Evolutionary conservation across 352 stramenopile species (phyloP), one percentile per base, ranked within the genome.

Genomic region (Phytophthora lateralis): DNA sequence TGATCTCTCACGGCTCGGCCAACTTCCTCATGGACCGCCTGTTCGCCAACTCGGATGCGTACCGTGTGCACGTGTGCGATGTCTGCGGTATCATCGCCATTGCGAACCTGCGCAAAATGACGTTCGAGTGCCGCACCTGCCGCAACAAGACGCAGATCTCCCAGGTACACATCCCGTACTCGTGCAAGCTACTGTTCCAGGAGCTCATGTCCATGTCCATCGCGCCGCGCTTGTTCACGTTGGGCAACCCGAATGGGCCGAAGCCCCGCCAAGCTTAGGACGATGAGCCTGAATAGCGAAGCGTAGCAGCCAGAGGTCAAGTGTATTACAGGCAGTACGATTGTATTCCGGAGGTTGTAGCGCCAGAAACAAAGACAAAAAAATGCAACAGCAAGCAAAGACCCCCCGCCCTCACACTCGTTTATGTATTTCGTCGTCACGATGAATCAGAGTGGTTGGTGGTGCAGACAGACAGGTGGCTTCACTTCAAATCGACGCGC

Each of bases 191-290:
- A 55, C 85, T 99, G 14, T 99, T 99, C 78, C 98, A 99, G 80
- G 98, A 99, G 82, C 90, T 99, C 71, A 98, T 98, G 90, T 88
- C 97, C 34, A 99, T 99, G 98, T 98, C 91, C 55, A 99, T 99
- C 73, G 96, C 95, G 48, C 97, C 98, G 38, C 90, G 97, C 34
- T 96, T 99, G 41, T 99, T 98, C 70, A 99, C 96, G 35, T 60
- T 93, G 34, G 87, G 87, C 46, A 95, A 95, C 59, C 87, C 87
- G 17, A 95, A 93, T 73, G 21, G 32, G 0, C 63, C 76, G 27
- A 87, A 86, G 57, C 63, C 75, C 44, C 78, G 80, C 30, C 67
- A 75, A 52, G 35, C 45, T 14, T 69, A 64, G 46, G 49, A n/a
- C 14, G 30, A 12, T 15, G 12, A 15, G 3, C 30, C 7, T 37